phyloP scores from a whole-genome alignment of 2,329 filamentous ascomycete species.

The Podosphaera fusca region DNA sequence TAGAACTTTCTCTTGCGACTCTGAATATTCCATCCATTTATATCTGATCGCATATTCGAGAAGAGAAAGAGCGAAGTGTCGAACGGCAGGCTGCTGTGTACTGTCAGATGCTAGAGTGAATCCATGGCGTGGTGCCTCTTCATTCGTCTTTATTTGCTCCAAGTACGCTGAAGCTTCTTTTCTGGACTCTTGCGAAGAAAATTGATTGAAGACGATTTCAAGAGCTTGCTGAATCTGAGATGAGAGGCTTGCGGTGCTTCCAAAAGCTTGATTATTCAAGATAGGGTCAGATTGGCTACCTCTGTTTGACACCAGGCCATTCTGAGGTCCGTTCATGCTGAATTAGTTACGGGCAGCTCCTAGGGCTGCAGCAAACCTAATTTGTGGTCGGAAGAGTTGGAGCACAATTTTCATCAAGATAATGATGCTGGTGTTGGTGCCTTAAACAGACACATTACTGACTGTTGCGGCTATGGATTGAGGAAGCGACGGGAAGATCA shows the following conservation, averaged over 20 bases:
- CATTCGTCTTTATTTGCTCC: conserved; percentile 59
- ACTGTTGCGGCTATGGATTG: too few species aligned
- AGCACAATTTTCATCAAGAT: too few species aligned
- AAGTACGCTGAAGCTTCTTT: conserved; percentile 68
- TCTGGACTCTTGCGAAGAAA: conserved; percentile 59
- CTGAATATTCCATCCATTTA: conserved; percentile 51
- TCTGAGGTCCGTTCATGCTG: conserved; percentile 11
- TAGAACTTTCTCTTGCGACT: conserved; percentile 43
- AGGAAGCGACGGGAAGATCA: too few species aligned
- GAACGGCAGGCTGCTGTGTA: conserved; percentile 55
- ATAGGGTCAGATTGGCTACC: background rate
- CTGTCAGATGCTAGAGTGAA: conserved; percentile 59
- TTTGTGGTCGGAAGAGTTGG: background rate
- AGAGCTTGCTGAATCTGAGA: conserved; percentile 62
- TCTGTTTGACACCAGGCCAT: conserved; percentile 3
- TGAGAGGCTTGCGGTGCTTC: conserved; percentile 25
- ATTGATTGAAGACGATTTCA: conserved; percentile 63
- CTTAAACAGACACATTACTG: too few species aligned
- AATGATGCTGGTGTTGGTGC: too few species aligned
- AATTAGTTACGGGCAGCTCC: background rate
- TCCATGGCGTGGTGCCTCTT: conserved; percentile 64
- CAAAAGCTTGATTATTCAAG: conserved; percentile 14
- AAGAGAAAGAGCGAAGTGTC: conserved; percentile 82
- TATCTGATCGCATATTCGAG: conserved; percentile 79
- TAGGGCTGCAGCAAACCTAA: background rate